Evolutionary conservation across 2,329 filamentous ascomycete species (phyloP), one percentile per base, ranked within the genome.

Genomic region (Colletotrichum sp.): DNA sequence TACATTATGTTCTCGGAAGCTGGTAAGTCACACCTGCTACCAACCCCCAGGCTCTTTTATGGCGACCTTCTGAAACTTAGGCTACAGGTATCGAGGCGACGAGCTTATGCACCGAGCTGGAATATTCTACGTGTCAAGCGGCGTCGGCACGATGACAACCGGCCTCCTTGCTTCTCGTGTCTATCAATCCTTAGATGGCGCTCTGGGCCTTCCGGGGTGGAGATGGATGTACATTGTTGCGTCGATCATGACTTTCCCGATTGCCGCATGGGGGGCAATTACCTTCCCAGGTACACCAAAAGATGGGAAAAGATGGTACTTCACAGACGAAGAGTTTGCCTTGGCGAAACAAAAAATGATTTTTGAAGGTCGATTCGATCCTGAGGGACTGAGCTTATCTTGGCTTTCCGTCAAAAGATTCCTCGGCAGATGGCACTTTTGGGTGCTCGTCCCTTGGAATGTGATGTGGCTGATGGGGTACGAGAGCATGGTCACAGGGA

Each of bases 401-500:
- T 27, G n/a, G 15, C 65, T 22, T 34, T 60, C 30, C 19, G 48
- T 15, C 32, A 63, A 28, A 52, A 30, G 28, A n/a, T 66, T 78
- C 48, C 36, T 77, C 11, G 69, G 67, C 1, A 52, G 72, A 3
- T 74, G 70, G 72, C 77, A 77, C 59, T 74, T 77, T 25, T 78
- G 75, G 75, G 61, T 74, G 12, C 63, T 78, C 22, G 72, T 77
- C 5, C 75, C 76, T 22, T 77, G 72, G 75, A 78, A 72, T 64
- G 60, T 78, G 13, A 12, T 55, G 27, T 78, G 61, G 65, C 68
- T 71, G 39, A 66, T 75, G 39, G 77, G 75, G 6, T 75, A 77
- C 25, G 48, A 66, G 19, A 34, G 48, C 32, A 73, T 73, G 72
- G 30, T 32, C 13, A 71, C 68, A 27, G 70, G 59, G n/a, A 68